Percentiles rank a stretch among this genome's conserved stretches.
These are phyloP conservation scores for Massariosphaeria phaeospora DNA, from an alignment of 495 filamentous ascomycete species.

Conservation along the genomic window DNA sequence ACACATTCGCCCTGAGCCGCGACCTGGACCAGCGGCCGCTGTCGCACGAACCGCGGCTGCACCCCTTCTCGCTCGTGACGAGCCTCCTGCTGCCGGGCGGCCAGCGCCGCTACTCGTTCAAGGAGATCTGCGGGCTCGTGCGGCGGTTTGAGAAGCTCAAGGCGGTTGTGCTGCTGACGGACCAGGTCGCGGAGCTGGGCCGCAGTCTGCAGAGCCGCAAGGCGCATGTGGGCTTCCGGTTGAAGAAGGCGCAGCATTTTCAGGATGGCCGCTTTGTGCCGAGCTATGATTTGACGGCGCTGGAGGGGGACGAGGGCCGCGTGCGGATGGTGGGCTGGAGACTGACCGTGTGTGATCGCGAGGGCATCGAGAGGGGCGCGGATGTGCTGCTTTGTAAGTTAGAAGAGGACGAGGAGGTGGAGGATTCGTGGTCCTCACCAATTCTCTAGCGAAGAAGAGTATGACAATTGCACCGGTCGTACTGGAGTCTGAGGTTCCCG, in stretches of 20 bases:
- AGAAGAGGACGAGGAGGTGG: not conserved
- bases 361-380: not conserved
- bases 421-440: too few relatives aligned
- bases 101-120: slow-evolving; percentile 6
- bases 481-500: not conserved
- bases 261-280: slow-evolving; percentile 6
- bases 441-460: too few relatives aligned
- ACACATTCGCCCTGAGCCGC: slow-evolving; percentile 5
- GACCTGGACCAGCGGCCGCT: not conserved
- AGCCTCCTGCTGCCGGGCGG: not conserved
- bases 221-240: slow-evolving; percentile 3
- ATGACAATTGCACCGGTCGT: not conserved
- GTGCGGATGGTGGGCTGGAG: not conserved
- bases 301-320: not conserved
- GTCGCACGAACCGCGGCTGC: not conserved
- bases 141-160: not conserved
- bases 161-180: not conserved
- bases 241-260: slow-evolving; percentile 5
- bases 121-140: slow-evolving; percentile 7
- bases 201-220: not conserved
- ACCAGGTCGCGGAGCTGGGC: not conserved
- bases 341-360: not conserved
- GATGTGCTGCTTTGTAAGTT: not conserved
- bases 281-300: not conserved
- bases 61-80: not conserved